Base-by-base conservation (phyloP, 73 alveolate species). In the Effrenium voratum region DNA sequence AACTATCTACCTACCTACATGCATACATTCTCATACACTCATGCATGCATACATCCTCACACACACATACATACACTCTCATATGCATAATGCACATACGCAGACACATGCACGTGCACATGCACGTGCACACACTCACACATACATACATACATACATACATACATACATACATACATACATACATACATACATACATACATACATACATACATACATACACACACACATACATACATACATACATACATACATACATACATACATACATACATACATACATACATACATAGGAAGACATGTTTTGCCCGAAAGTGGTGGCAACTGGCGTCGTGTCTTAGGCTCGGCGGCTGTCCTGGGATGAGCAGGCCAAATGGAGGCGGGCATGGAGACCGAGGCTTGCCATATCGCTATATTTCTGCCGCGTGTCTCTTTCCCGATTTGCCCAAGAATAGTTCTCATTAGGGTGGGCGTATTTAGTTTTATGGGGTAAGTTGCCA, bases 321-420 rank as follows among this genome's bases (percentile, higher is more conserved):
- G 26, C 44, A 63, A 16, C n/a, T 24, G 12, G 44, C 8, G 38
- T 3, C 28, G 43, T 10, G 1, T 5, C 92, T 30, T 2, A 88
- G 68, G 95, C 81, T 10, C 80, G 95, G 15, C 95, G 95, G 46
- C 40, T 88, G 40, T 88, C 95, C 38, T 88, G 86, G 4, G 85
- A 68, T 44, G 86, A 88, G 86, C 46, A 76, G 55, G 72, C 95
- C 43, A 88, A 88, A 49, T 88, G 95, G 95, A 60, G 95, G 95
- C 55, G 80, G n/a, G n/a, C n/a, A n/a, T n/a, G n/a, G n/a, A n/a
- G n/a, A n/a, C n/a, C n/a, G n/a, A n/a, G n/a, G n/a, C n/a, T n/a
- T n/a, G n/a, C n/a, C n/a, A n/a, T n/a, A n/a, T n/a, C n/a, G n/a
- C n/a, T n/a, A n/a, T n/a, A n/a, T n/a, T n/a, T n/a, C n/a, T n/a